Base-by-base conservation (phyloP, 257 asterid species). In the Ligustrum vulgare region DNA sequence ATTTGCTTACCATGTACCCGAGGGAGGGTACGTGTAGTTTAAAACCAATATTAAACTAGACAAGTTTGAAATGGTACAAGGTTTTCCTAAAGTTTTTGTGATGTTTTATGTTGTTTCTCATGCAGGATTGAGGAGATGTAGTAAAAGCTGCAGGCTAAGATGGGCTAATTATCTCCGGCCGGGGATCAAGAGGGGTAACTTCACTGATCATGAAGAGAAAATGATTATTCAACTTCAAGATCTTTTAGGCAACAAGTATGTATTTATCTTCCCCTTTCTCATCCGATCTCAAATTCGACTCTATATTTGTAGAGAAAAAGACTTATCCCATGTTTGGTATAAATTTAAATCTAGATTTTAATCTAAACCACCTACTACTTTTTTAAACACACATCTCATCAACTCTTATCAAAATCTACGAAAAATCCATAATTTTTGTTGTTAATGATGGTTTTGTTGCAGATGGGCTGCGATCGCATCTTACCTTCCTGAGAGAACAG, bases 381-480 rank as follows among this genome's bases (percentile, higher is more conserved):
- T n/a, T n/a, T n/a, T n/a, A n/a, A n/a, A n/a, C n/a, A n/a, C n/a
- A n/a, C n/a, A n/a, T n/a, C n/a, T n/a, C n/a, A n/a, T n/a, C n/a
- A n/a, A n/a, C n/a, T n/a, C n/a, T n/a, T n/a, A n/a, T n/a, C n/a
- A n/a, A n/a, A n/a, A n/a, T n/a, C n/a, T n/a, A n/a, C n/a, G n/a
- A n/a, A n/a, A n/a, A n/a, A n/a, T n/a, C n/a, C n/a, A n/a, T n/a
- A 41, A 2, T 10, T 41, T 2, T 9, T 0, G 49, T 3, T 43
- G 49, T 43, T 43, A 37, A 37, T 37, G 49, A 43, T 12, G 49
- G 18, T 43, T 49, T 56, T 37, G 16, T 5, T 79, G 66, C 83
- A 94, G 99, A 81, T 95, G 99, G 99, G 99, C 99, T 10, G 98
- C 99, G n/a, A 93, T 95, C 66, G 98, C 99, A 73, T 89, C 98